Percentiles rank a stretch among this genome's conserved stretches.
These are phyloP conservation scores for Plasmodium inui DNA, from an alignment of 169 alveolate species.

Conservation along the genomic window DNA sequence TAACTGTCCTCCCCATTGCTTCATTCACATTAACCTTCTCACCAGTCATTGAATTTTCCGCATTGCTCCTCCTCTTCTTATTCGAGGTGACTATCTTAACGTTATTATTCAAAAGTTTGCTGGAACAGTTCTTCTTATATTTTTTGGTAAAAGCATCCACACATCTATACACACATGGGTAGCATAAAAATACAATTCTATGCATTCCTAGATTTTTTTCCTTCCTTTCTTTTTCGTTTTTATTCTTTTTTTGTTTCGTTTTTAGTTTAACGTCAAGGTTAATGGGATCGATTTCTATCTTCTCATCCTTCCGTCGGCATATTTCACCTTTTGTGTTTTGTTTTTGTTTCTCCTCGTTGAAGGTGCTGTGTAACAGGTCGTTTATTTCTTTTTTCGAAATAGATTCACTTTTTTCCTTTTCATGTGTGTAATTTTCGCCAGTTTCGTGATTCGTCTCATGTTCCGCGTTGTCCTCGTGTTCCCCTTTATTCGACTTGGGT, in stretches of 20 bases:
- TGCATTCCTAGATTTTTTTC: slow-evolving; percentile 11
- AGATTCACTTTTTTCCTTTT: background rate
- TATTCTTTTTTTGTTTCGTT: slow-evolving; percentile 31
- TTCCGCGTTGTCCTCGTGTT: background rate
- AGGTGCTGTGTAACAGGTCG: background rate
- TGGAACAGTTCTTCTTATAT: slow-evolving; percentile 49
- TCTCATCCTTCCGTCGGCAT: background rate
- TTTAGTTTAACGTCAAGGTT: slow-evolving; percentile 19
- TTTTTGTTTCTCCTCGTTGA: background rate
- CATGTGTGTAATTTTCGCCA: background rate
- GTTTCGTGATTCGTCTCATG: background rate
- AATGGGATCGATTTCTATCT: background rate
- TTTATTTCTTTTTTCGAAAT: slow-evolving; percentile 11
- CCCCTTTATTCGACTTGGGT: background rate
- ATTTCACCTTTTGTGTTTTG: background rate
- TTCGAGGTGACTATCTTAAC: slow-evolving; percentile 63
- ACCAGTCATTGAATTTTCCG: background rate
- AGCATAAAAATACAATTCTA: slow-evolving; percentile 70
- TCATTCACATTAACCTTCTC: background rate
- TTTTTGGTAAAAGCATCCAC: slow-evolving; percentile 61
- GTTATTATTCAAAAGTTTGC: slow-evolving; percentile 65
- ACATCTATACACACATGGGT: slow-evolving; percentile 68
- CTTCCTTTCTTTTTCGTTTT: slow-evolving; percentile 43
- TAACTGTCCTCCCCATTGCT: background rate
- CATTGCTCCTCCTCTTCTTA: slow-evolving; percentile 19